Evolutionary conservation across 2,329 filamentous ascomycete genomes (phyloP), one percentile per base, ranked within the genome.

Genomic region (Sporothrix brasiliensis): DNA sequence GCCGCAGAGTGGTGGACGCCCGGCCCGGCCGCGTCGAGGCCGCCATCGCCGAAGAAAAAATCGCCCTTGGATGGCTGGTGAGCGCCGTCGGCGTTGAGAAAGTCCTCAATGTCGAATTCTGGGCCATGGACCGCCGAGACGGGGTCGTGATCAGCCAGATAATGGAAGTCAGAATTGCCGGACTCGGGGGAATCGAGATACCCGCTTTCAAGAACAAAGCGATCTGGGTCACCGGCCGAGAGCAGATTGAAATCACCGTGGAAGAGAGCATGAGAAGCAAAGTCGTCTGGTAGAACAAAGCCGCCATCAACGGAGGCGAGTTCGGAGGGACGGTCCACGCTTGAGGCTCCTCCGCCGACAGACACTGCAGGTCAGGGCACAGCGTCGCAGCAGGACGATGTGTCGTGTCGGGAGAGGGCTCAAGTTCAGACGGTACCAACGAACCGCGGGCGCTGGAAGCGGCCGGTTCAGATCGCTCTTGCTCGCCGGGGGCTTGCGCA

Each of bases 331-430:
- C 78, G 78, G 75, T 77, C 78, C 81, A 83, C 76, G 80, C 79
- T 79, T 79, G 80, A 77, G 83, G 81, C 80, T 82, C 84, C 82
- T 86, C 87, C 85, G 84, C 88, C 91, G 92, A 94, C 90, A 89
- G 95, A 98, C 95, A 99, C 95, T 91, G 95, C 95, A 97, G 95
- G 95, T 97, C 95, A 70, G 72, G 73, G 81, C 91, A 98, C 95
- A 98, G 97, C 94, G 97, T 91, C 94, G 88, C 95, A 87, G 95
- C 95, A 98, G 95, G 94, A 97, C 96, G 94, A 97, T 97, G 95
- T 97, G 94, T 95, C 95, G 88, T 84, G 87, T 96, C 92, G 89
- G 92, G 87, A 83, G 90, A 87, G 83, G 81, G 77, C 75, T 77
- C 76, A 74, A 74, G 76, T 71, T 75, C 56, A 65, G 76, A 67